A percentile compares a stretch with the other conserved stretches of the same genome.
Conservation (phyloP, 306 rosid genomes). For the Parietaria judaica region DNA sequence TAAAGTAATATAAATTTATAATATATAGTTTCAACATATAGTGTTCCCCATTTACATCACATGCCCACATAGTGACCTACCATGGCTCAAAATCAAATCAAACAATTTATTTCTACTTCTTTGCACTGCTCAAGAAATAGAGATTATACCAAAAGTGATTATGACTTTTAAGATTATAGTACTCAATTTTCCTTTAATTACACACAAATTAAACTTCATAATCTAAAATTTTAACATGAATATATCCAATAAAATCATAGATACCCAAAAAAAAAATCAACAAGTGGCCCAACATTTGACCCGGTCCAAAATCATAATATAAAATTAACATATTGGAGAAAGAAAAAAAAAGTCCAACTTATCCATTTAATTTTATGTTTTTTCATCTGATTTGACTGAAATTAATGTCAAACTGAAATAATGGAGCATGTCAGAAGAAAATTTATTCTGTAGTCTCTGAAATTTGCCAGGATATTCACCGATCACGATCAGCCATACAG, state of each 20-base stretch:
- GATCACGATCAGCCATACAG: conserved; percentile 9
- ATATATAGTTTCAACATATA: neutral
- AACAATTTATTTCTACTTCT: conserved; percentile 4
- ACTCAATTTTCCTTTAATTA: too few species aligned
- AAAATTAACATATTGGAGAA: neutral
- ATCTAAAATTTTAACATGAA: neutral
- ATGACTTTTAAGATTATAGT: neutral
- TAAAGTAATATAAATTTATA: neutral
- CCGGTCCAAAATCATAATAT: neutral
- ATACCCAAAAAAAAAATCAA: too few species aligned
- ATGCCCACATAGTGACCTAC: conserved; percentile 24
- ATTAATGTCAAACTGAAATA: conserved; percentile 11
- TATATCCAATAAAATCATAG: too few species aligned
- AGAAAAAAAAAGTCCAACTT: conserved; percentile 5
- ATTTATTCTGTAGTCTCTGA: neutral
- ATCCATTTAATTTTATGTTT: neutral
- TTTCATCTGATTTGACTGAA: conserved; percentile 12
- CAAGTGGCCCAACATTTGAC: conserved; percentile 4
- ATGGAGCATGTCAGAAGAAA: conserved; percentile 12
- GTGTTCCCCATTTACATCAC: conserved; percentile 23
- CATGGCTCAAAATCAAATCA: conserved; percentile 4
- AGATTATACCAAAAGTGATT: conserved; percentile 13
- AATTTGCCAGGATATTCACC: conserved; percentile 8
- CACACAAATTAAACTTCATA: too few species aligned
- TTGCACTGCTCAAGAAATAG: conserved; percentile 54